Percentiles rank a stretch among this genome's conserved stretches.
Evolutionary conservation across 148 eudicot genomes (phyloP).

Genomic region (Tetragonia tetragonoides): DNA sequence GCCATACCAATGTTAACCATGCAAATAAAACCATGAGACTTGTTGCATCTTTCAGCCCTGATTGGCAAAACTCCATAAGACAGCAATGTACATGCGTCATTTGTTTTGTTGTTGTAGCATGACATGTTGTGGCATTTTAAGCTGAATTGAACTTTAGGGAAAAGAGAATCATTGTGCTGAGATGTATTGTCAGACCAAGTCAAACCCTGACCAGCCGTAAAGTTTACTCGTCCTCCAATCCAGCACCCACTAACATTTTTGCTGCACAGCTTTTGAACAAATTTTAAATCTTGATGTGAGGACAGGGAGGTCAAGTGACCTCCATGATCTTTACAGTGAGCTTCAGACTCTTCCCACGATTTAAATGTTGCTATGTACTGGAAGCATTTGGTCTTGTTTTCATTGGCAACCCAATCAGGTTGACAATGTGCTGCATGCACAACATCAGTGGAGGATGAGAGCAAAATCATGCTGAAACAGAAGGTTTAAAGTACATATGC

Average conservation of each 20-base stretch:
- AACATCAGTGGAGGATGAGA: background rate
- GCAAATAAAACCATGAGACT: slow-evolving; percentile 56
- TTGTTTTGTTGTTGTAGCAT: slow-evolving; percentile 34
- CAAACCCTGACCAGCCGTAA: slow-evolving; percentile 39
- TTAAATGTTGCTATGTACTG: slow-evolving; percentile 25
- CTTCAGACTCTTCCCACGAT: slow-evolving; percentile 68
- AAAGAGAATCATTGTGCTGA: slow-evolving; percentile 43
- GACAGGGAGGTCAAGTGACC: slow-evolving; percentile 61
- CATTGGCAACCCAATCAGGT: slow-evolving; percentile 47
- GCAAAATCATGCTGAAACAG: background rate
- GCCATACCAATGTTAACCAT: slow-evolving; percentile 54
- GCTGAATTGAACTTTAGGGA: slow-evolving; percentile 24
- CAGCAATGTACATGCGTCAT: slow-evolving; percentile 46
- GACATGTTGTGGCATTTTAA: slow-evolving; percentile 43
- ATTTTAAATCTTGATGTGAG: slow-evolving; percentile 50
- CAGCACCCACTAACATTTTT: slow-evolving; percentile 59
- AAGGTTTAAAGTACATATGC: background rate
- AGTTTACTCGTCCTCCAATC: slow-evolving; percentile 67
- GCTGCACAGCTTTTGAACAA: slow-evolving; percentile 50
- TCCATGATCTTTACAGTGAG: slow-evolving; percentile 38
- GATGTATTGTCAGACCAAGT: slow-evolving; percentile 62
- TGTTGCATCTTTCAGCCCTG: slow-evolving; percentile 53
- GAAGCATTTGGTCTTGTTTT: slow-evolving; percentile 49
- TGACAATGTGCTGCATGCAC: slow-evolving; percentile 48
- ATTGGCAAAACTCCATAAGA: slow-evolving; percentile 35